Conservation (phyloP, 2,329 filamentous ascomycete species). For the Nemania bipapillata region DNA sequence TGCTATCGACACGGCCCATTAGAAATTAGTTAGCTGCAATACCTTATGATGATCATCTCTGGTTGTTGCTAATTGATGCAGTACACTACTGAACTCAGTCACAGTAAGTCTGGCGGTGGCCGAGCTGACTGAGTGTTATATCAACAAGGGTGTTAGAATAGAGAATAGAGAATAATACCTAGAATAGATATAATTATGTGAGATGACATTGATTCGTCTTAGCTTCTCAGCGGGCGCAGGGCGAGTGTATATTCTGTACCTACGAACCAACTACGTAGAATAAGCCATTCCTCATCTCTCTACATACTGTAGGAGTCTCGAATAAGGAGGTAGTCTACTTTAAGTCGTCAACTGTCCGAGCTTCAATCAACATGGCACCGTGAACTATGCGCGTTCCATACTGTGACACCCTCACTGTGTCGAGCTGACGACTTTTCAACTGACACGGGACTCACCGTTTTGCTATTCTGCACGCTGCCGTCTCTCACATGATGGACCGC, state of each 20-base stretch:
- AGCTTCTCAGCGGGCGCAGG: constrained; percentile 8
- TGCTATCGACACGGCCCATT: constrained; percentile 16
- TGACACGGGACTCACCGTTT: constrained; percentile 5
- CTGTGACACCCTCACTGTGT: background rate
- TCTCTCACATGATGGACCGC: constrained; percentile 16
- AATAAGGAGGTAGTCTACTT: background rate
- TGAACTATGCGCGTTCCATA: background rate
- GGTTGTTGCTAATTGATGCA: constrained; percentile 19
- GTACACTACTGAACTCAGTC: constrained; percentile 7
- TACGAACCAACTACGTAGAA: no score
- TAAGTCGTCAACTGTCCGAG: background rate
- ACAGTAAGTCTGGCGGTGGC: background rate
- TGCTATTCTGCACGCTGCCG: constrained; percentile 20
- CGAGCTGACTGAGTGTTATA: background rate
- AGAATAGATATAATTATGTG: constrained; percentile 16
- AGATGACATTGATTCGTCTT: background rate
- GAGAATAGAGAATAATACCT: background rate
- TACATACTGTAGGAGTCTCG: background rate
- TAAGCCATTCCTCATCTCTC: background rate
- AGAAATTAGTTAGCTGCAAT: constrained; percentile 4
- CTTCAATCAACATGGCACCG: background rate
- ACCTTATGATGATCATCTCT: constrained; percentile 2
- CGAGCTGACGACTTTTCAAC: background rate
- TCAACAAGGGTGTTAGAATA: constrained; percentile 12
- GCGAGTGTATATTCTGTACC: background rate